These are phyloP conservation scores for Amniculicola lignicola DNA, from an alignment of 495 filamentous ascomycete species.

Conservation along the genomic window DNA sequence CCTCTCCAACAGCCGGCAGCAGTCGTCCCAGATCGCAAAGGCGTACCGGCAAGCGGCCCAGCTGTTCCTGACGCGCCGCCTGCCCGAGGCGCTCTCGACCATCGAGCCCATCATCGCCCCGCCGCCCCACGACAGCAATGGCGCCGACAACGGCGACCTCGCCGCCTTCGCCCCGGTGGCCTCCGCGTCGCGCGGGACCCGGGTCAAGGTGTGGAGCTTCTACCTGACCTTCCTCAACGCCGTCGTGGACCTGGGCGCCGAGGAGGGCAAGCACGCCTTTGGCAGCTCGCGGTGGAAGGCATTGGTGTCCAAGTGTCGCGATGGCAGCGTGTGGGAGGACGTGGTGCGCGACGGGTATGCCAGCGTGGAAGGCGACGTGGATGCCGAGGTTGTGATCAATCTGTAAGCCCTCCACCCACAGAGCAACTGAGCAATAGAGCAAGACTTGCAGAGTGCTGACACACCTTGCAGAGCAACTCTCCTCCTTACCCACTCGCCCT, in stretches of 20 bases:
- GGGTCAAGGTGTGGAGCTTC: conserved; percentile 95
- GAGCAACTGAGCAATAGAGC: too few relatives aligned
- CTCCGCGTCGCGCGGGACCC: conserved; percentile 66
- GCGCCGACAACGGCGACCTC: conserved; percentile 16
- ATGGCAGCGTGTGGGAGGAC: conserved; percentile 89
- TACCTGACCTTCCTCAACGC: conserved; percentile 92
- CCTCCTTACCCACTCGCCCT: conserved; percentile 78
- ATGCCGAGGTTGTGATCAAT: conserved; percentile 91
- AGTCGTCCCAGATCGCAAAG: conserved; percentile 66
- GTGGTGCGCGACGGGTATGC: conserved; percentile 82
- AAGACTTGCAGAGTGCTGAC: background rate
- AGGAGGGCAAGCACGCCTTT: conserved; percentile 84
- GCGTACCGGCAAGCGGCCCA: conserved; percentile 86
- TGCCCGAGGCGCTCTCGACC: conserved; percentile 80
- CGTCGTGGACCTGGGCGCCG: conserved; percentile 79
- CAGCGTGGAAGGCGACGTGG: conserved; percentile 82
- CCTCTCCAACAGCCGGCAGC: conserved; percentile 54
- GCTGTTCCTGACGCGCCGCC: conserved; percentile 85
- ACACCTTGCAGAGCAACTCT: conserved; percentile 65
- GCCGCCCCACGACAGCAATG: conserved; percentile 43
- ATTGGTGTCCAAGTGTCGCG: conserved; percentile 73
- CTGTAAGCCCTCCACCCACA: conserved; percentile 54
- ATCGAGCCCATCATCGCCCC: conserved; percentile 72
- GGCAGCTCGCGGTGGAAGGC: conserved; percentile 78
- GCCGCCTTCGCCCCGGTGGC: conserved; percentile 63